Percentiles rank a stretch among this genome's conserved stretches.
Conservation (phyloP, 2,329 filamentous ascomycete species). For the Biscogniauxia marginata region DNA sequence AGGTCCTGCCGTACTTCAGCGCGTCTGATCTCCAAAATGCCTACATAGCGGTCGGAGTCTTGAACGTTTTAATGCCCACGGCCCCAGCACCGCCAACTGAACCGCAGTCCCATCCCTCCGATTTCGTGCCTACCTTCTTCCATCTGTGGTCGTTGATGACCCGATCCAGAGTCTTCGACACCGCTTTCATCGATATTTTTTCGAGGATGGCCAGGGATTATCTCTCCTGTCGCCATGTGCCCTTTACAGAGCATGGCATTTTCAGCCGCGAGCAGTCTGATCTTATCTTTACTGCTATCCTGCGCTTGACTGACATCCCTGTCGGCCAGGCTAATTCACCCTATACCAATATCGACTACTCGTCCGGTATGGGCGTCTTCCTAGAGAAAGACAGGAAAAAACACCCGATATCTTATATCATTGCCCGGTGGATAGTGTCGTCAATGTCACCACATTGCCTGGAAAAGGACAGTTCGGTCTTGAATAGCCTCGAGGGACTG, state of each 20-base stretch:
- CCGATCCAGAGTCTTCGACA: constrained; percentile 82
- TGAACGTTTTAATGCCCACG: constrained; percentile 88
- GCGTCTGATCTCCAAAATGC: constrained; percentile 89
- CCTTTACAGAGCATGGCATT: constrained; percentile 83
- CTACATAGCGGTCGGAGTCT: constrained; percentile 84
- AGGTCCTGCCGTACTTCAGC: constrained; percentile 84
- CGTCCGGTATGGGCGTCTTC: constrained; percentile 78
- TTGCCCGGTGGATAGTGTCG: constrained; percentile 90
- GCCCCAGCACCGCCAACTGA: constrained; percentile 70
- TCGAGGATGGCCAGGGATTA: constrained; percentile 86
- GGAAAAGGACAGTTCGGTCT: constrained; percentile 72
- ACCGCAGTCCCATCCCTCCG: constrained; percentile 76
- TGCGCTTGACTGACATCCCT: constrained; percentile 89
- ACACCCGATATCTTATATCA: constrained; percentile 86
- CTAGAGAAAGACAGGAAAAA: constrained; percentile 92
- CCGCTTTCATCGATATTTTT: constrained; percentile 84
- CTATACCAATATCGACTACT: constrained; percentile 81
- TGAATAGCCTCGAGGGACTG: constrained; percentile 83
- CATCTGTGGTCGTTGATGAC: constrained; percentile 94
- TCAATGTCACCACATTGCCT: constrained; percentile 84
- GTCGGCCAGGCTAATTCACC: constrained; percentile 94
- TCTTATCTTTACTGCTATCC: constrained; percentile 85
- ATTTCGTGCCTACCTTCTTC: constrained; percentile 91
- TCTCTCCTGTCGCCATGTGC: constrained; percentile 69
- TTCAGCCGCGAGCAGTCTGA: constrained; percentile 91